These are phyloP conservation scores for Komagataella kurtzmanii DNA, from an alignment of 805 yeast genomes.

Conservation along the genomic window DNA sequence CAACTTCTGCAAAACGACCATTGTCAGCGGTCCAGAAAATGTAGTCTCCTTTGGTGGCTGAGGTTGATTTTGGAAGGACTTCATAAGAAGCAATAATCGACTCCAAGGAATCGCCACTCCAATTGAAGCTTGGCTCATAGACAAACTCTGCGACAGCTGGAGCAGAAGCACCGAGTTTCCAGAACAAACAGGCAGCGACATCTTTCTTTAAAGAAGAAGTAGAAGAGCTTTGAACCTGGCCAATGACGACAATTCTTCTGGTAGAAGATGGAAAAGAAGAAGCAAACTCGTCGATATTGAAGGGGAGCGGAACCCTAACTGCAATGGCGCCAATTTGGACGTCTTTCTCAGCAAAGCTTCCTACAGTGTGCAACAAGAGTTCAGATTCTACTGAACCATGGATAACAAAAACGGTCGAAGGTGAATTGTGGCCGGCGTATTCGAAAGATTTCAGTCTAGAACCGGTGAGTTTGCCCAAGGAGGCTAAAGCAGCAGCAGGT, in stretches of 20 bases:
- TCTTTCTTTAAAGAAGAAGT: constrained; percentile 50
- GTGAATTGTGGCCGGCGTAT: constrained; percentile 47
- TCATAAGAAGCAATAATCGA: constrained; percentile 32
- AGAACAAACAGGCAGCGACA: constrained; percentile 57
- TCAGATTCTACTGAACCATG: constrained; percentile 62
- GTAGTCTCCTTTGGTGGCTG: constrained; percentile 29
- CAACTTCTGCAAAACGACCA: constrained; percentile 36
- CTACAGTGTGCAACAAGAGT: constrained; percentile 32
- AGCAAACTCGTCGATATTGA: constrained; percentile 49
- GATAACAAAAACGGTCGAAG: constrained; percentile 70
- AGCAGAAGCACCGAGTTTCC: constrained; percentile 25
- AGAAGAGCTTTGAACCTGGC: constrained; percentile 29
- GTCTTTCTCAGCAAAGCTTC: constrained; percentile 17
- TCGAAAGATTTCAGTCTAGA: constrained; percentile 43
- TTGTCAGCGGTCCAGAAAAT: constrained; percentile 63
- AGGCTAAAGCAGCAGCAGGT: constrained; percentile 29
- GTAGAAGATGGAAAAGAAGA: constrained; percentile 43
- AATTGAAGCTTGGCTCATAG: constrained; percentile 35
- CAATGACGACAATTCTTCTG: constrained; percentile 52
- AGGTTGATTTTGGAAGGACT: constrained; percentile 16
- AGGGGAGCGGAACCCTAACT: constrained; percentile 72
- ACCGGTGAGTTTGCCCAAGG: constrained; percentile 41
- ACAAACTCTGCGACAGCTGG: constrained; percentile 34
- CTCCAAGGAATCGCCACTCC: constrained; percentile 41
- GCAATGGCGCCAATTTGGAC: constrained; percentile 50